These are phyloP conservation scores for Phytopythium mirpurense DNA, from an alignment of 352 stramenopile genomes.

Conservation along the genomic window DNA sequence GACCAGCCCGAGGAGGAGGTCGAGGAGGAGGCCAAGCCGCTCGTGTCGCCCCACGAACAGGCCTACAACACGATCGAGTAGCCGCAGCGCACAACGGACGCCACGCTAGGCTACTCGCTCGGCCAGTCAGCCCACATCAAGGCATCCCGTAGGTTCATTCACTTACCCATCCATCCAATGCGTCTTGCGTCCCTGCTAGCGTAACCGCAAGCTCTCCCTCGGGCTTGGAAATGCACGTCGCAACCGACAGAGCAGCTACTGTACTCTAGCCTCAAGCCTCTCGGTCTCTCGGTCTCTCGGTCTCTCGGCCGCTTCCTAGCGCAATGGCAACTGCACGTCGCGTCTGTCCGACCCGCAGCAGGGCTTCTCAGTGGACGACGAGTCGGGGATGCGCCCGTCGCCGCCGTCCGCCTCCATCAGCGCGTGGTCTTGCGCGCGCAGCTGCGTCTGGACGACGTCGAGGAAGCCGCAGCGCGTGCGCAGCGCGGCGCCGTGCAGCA, in stretches of 20 bases:
- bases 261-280: too few species aligned
- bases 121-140: too few species aligned
- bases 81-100: background rate
- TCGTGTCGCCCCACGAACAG: conserved; percentile 1
- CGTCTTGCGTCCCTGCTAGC: conserved; percentile 1
- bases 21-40: conserved; percentile 11
- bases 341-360: background rate
- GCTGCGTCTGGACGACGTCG: conserved; percentile 32
- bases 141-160: too few species aligned
- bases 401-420: background rate
- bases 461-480: conserved; percentile 39
- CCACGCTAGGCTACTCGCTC: too few species aligned
- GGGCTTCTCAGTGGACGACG: background rate
- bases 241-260: too few species aligned
- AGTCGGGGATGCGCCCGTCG: background rate
- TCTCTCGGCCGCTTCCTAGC: too few species aligned
- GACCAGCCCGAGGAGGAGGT: conserved; percentile 17
- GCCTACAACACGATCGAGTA: conserved; percentile 2
- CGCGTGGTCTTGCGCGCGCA: conserved; percentile 17
- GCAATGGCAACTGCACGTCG: background rate
- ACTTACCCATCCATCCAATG: too few species aligned
- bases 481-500: conserved; percentile 20
- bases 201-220: background rate
- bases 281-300: too few species aligned
- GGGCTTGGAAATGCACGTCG: background rate